phyloP scores from a whole-genome alignment of 2,329 filamentous ascomycete genomes.

The Gyromitra esculenta region DNA sequence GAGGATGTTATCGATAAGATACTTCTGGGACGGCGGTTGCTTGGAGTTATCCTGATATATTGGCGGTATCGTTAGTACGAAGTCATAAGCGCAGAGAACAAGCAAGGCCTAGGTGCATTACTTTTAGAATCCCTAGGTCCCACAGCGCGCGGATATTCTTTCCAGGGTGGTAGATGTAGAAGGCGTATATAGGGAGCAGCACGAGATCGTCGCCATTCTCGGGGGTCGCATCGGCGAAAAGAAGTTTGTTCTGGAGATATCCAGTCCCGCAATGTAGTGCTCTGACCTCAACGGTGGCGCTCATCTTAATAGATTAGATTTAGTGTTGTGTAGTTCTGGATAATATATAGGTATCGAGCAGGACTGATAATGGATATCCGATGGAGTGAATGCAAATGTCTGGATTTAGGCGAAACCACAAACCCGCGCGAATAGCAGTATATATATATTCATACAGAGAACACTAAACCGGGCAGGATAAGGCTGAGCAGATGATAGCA shows the following conservation, averaged over 20 bases:
- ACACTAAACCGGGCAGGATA: too few species aligned
- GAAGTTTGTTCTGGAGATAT: constrained; percentile 9
- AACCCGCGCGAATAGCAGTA: too few species aligned
- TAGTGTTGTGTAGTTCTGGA: not conserved
- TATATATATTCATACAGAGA: too few species aligned
- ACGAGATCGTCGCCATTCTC: constrained; percentile 12
- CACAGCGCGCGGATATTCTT: constrained; percentile 33
- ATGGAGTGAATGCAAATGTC: too few species aligned
- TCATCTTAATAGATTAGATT: constrained; percentile 39
- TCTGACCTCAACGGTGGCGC: constrained; percentile 27
- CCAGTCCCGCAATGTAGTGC: constrained; percentile 7
- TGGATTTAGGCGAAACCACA: too few species aligned
- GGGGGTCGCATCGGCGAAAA: constrained; percentile 31
- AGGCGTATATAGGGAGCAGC: constrained; percentile 22
- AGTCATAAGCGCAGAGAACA: not conserved
- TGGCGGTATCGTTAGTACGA: not conserved
- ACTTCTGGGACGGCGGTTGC: not conserved
- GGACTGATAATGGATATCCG: not conserved
- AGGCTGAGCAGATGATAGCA: too few species aligned
- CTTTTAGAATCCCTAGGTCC: constrained; percentile 36
- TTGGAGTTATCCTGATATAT: constrained; percentile 1
- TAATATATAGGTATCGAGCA: not conserved
- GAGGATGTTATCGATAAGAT: not conserved
- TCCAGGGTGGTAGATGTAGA: constrained; percentile 35
- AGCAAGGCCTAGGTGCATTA: not conserved